A percentile compares a stretch with the other conserved stretches of the same genome.
Evolutionary conservation across 1,284 basidiomycete genomes (phyloP).

Genomic region (Cystobasidium slooffiae): DNA sequence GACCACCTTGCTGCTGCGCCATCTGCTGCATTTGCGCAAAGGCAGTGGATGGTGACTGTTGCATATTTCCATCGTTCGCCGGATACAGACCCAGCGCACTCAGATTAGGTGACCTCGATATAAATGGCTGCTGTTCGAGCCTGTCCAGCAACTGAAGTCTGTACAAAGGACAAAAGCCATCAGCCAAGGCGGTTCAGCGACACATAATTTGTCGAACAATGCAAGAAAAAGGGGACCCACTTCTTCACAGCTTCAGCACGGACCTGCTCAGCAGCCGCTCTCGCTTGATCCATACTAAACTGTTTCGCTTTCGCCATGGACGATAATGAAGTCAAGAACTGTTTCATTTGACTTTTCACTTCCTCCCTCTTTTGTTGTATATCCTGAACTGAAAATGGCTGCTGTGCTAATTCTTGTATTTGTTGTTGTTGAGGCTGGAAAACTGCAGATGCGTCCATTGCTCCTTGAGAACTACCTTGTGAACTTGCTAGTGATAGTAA

Average conservation of each 20-base stretch:
- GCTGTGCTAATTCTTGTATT: constrained; percentile 25
- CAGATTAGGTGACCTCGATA: constrained; percentile 12
- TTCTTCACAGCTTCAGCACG: constrained; percentile 41
- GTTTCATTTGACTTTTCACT: constrained; percentile 40
- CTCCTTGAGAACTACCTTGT: not conserved
- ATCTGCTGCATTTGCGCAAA: constrained; percentile 5
- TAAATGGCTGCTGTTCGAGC: constrained; percentile 24
- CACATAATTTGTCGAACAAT: not conserved
- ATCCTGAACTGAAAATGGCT: constrained; percentile 28
- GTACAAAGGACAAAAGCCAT: not conserved
- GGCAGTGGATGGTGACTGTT: not conserved
- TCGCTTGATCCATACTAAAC: constrained; percentile 28
- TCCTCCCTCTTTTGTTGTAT: constrained; percentile 37
- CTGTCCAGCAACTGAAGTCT: constrained; percentile 34
- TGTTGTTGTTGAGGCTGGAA: constrained; percentile 19
- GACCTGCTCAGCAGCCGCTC: constrained; percentile 37
- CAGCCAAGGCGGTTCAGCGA: not conserved
- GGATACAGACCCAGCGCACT: not conserved
- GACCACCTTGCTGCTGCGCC: too few species aligned
- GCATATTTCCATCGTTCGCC: not conserved
- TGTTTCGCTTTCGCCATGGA: constrained; percentile 27
- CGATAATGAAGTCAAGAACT: constrained; percentile 28
- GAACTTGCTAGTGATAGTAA: not conserved
- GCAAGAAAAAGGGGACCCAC: not conserved
- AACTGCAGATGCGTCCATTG: constrained; percentile 11